Evolutionary conservation across 116 monocot genomes (phyloP).

Genomic region (Dioscorea cayenensis): DNA sequence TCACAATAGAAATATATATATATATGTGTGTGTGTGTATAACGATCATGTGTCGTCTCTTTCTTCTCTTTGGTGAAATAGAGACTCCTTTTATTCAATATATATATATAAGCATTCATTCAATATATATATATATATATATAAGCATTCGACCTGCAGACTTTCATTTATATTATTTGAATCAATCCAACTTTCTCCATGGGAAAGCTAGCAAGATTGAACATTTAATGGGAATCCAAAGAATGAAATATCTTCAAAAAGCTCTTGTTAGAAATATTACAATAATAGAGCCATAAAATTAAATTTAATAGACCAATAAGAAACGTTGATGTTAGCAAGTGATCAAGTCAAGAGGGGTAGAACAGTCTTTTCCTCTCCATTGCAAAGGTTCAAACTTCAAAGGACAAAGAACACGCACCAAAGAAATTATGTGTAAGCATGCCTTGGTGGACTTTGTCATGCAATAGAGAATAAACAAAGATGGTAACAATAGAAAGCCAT

Average conservation of each 20-base stretch:
- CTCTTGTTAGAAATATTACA: background rate
- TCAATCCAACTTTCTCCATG: background rate
- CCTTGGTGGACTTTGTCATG: conserved; percentile 1
- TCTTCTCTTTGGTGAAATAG: too few species aligned
- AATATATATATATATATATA: too few species aligned
- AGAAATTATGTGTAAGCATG: background rate
- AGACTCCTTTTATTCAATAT: too few species aligned
- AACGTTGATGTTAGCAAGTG: background rate
- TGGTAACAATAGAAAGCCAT: conserved; percentile 1
- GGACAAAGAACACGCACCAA: background rate
- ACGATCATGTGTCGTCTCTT: too few species aligned
- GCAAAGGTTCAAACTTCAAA: background rate
- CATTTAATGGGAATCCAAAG: conserved; percentile 1
- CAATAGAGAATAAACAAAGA: conserved; percentile 1
- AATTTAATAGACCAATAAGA: background rate
- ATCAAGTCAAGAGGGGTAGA: conserved; percentile 1
- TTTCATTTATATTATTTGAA: too few species aligned
- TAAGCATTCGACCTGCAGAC: too few species aligned
- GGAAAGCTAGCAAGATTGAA: background rate
- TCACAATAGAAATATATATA: too few species aligned
- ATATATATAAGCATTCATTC: too few species aligned
- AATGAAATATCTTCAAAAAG: background rate
- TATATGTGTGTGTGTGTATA: too few species aligned
- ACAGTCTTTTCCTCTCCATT: background rate
- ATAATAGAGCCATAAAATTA: background rate